phyloP scores from a whole-genome alignment of 805 yeast species.

The Millerozyma acaciae region DNA sequence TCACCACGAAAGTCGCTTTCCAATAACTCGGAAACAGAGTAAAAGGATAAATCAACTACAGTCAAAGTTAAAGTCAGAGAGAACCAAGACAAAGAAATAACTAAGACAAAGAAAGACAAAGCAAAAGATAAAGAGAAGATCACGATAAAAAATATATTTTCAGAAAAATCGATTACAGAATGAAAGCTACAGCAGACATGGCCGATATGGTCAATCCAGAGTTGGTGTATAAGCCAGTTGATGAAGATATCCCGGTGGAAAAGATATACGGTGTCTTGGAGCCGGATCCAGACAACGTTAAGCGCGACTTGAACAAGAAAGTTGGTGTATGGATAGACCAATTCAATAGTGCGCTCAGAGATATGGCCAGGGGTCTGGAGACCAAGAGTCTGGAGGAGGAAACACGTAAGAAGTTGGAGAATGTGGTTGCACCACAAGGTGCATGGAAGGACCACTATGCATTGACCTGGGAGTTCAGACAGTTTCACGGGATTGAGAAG shows the following conservation, averaged over 20 bases:
- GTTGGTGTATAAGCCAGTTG: slow-evolving; percentile 10
- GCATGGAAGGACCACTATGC: slow-evolving; percentile 38
- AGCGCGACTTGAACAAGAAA: slow-evolving; percentile 17
- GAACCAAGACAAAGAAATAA: too few relatives aligned
- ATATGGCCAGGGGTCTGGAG: slow-evolving; percentile 5
- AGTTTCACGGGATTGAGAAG: slow-evolving; percentile 24
- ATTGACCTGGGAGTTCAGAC: slow-evolving; percentile 29
- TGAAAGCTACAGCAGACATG: slow-evolving; percentile 11
- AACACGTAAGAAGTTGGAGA: slow-evolving; percentile 10
- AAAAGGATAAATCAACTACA: too few relatives aligned
- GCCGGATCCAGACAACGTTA: slow-evolving; percentile 22
- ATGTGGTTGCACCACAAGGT: slow-evolving; percentile 18
- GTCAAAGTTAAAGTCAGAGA: too few relatives aligned
- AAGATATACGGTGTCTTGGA: slow-evolving; percentile 16
- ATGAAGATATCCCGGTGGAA: slow-evolving; percentile 10
- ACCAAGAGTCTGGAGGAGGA: neutral
- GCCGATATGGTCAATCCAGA: slow-evolving; percentile 15
- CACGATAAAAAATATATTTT: too few relatives aligned
- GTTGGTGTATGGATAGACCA: slow-evolving; percentile 26
- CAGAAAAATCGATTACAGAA: too few relatives aligned
- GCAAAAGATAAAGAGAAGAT: too few relatives aligned
- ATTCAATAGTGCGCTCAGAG: slow-evolving; percentile 20
- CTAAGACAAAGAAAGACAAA: too few relatives aligned
- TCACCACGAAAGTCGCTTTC: too few relatives aligned
- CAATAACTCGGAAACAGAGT: too few relatives aligned